Evolutionary conservation across 1,139 yeast species (phyloP), one percentile per base, ranked within the genome.

Genomic region (Spathaspora jeffriesii): DNA sequence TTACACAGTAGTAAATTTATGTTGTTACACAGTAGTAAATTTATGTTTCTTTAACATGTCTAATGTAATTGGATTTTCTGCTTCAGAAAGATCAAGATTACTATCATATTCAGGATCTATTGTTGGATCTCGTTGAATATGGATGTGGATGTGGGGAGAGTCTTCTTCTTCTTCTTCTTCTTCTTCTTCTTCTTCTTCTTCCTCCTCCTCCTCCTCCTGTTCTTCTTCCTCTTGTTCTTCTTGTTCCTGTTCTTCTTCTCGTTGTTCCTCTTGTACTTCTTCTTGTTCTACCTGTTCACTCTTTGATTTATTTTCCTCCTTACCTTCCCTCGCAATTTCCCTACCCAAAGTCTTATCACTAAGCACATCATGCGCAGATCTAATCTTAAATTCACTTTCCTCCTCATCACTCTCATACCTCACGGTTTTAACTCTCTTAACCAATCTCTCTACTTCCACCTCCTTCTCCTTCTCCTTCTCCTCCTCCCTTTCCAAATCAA

Each of bases 361-460:
- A 10, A 38, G 41, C 40, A 71, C 50, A 42, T 78, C 83, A 53
- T 79, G 82, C 0, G 82, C 81, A 36, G 85, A 76, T 49, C 65
- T 70, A 72, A 81, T 76, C 50, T 68, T 68, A 48, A 79, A 64
- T 20, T 68, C 73, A 13, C 58, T 71, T 6, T 63, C 75, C 1
- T 67, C 73, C 9, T 62, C 67, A 18, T 63, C 66, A 18, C 38
- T 34, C 34, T 53, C 68, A 44, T 60, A 64, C 20, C 47, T 55
- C 25, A 67, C 41, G 34, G 53, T 56, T 51, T 51, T 61, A 52
- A 44, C 53, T 53, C 46, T 60, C 64, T 27, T 59, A 60, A 43
- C 68, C 39, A 55, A 60, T 23, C 51, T 46, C 57, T 44, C 49
- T 38, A 37, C 48, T 46, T 53, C 46, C 47, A 55, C 47, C 32